Base-by-base conservation (phyloP, 768 basidiomycete species). In the Leccinum obscurum region DNA sequence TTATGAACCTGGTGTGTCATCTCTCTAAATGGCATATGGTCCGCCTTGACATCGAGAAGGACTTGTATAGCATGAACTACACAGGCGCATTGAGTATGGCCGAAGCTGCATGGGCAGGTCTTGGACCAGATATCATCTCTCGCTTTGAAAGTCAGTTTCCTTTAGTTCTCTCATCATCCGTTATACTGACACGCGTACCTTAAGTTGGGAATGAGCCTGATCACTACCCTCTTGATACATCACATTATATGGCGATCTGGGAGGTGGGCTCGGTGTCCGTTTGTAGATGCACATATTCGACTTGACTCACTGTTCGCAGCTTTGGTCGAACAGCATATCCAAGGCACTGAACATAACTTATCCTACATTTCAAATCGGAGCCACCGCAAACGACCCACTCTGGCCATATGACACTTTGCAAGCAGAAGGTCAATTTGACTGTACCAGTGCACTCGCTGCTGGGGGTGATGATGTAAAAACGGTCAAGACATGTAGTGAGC, bases 141-240 rank as follows among this genome's bases (percentile, higher is more conserved):
- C 73, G 75, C 2, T 76, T 83, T 41, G 82, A 84, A 72, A 82
- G 82, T 81, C n/a, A 56, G 62, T 46, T 6, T 39, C 37, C 2
- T 9, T 9, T 10, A 54, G 26, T 26, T 49, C 4, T 28, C 17
- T 52, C 20, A 15, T 52, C 5, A 1, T 9, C n/a, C 34, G 11
- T 34, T 13, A 4, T 30, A 37, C 57, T 62, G 44, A 65, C 37
- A n/a, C 7, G 37, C 4, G 22, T 34, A 14, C 34, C 10, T 55
- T 22, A 49, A 70, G 81, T 84, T 60, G 83, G 83, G 22, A 84
- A 84, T 54, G 83, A 84, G 68, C 82, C 82, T 2, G 82, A 84
- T 65, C 81, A 83, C 39, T 84, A 83, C 48, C 14, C 28, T 60
- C 73, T 74, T 41, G 35, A 62, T 10, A 77, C 82, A 28, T 68